Percentiles rank a stretch among this genome's conserved stretches.
phyloP scores from a whole-genome alignment of 2,329 filamentous ascomycete genomes.

The Tolypocladium tundrense region DNA sequence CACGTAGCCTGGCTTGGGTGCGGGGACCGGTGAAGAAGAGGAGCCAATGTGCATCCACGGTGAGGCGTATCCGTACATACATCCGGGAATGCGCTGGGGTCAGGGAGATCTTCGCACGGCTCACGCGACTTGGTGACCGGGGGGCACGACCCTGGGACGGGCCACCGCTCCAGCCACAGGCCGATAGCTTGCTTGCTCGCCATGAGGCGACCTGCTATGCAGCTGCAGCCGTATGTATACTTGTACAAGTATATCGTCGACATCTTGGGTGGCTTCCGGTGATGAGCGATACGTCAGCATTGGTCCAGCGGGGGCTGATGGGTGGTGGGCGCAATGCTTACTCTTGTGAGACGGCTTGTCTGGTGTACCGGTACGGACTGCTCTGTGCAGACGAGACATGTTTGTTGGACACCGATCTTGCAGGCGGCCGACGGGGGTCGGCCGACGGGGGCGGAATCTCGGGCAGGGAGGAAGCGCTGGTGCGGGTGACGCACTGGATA shows the following conservation, averaged over 20 bases:
- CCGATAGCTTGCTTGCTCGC: not conserved
- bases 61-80: not conserved
- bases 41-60: slow-evolving; percentile 6
- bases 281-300: not conserved
- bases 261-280: not conserved
- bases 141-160: not conserved
- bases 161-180: not conserved
- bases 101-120: slow-evolving; percentile 2
- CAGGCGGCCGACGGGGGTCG: not conserved
- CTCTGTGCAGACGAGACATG: not conserved
- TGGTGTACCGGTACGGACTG: not conserved
- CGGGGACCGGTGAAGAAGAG: slow-evolving; percentile 13
- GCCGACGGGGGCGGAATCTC: not conserved
- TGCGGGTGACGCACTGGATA: not conserved
- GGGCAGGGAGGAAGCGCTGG: not conserved
- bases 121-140: slow-evolving; percentile 6
- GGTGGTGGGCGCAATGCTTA: not conserved
- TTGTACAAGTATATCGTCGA: not conserved
- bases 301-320: not conserved
- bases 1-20: slow-evolving; percentile 1
- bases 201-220: not conserved
- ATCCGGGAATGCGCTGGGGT: not conserved
- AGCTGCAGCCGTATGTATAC: not conserved
- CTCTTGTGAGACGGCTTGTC: not conserved
- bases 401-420: not conserved